Conservation (phyloP, 805 yeast genomes). For the Candida patagonica region DNA sequence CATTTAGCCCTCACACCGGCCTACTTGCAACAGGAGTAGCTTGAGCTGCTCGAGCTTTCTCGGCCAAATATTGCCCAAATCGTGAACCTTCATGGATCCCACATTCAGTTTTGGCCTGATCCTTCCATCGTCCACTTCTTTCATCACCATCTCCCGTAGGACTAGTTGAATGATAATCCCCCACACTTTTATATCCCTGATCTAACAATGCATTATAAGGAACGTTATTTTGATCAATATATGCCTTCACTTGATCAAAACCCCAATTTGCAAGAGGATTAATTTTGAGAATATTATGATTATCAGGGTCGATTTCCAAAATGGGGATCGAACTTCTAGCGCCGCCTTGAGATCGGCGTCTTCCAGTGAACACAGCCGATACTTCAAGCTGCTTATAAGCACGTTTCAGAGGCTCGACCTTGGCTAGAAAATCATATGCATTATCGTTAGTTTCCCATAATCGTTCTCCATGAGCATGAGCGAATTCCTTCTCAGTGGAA, state of each 20-base stretch:
- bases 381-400: slow-evolving; percentile 68
- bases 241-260: slow-evolving; percentile 59
- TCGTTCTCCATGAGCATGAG: slow-evolving; percentile 55
- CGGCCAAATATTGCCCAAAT: slow-evolving; percentile 44
- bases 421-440: slow-evolving; percentile 74
- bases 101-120: slow-evolving; percentile 85
- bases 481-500: slow-evolving; percentile 52
- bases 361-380: slow-evolving; percentile 84
- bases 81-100: slow-evolving; percentile 82
- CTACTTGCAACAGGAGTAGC: no score
- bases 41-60: not conserved
- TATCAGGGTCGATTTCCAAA: slow-evolving; percentile 64
- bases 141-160: slow-evolving; percentile 91
- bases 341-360: slow-evolving; percentile 87
- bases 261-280: slow-evolving; percentile 84
- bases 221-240: slow-evolving; percentile 60
- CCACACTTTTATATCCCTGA: slow-evolving; percentile 82
- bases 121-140: slow-evolving; percentile 96
- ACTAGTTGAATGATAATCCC: slow-evolving; percentile 90
- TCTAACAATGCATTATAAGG: slow-evolving; percentile 82
- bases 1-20: no score
- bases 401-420: slow-evolving; percentile 86
- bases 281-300: slow-evolving; percentile 63
- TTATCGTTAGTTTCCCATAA: slow-evolving; percentile 80
- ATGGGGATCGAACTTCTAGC: slow-evolving; percentile 62